A percentile compares a stretch with the other conserved stretches of the same genome.
phyloP scores from a whole-genome alignment of 352 stramenopile species.

The Globisporangium barbulae region DNA sequence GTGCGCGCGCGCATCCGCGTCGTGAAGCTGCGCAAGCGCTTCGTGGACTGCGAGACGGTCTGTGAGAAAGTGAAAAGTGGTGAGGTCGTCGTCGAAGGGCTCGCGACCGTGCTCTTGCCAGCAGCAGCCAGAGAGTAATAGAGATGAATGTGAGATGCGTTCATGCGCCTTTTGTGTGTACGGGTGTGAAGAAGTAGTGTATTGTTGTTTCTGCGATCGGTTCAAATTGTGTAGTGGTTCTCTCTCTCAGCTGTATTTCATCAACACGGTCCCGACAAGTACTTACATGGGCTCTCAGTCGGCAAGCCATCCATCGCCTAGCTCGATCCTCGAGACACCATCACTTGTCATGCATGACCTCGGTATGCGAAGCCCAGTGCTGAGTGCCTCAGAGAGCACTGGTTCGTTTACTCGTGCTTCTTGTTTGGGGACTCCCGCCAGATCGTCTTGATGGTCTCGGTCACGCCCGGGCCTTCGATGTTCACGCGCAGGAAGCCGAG shows the following conservation, averaged over 20 bases:
- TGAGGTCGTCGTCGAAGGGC: conserved; percentile 59
- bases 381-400: not conserved
- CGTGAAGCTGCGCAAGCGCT: conserved; percentile 53
- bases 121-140: not conserved
- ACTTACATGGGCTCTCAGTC: not conserved
- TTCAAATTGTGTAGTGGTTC: not conserved
- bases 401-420: conserved; percentile 31
- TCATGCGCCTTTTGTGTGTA: not conserved
- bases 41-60: conserved; percentile 71
- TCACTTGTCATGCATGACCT: not conserved
- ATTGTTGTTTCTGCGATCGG: not conserved
- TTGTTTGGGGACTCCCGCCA: conserved; percentile 79
- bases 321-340: not conserved
- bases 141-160: too few species aligned
- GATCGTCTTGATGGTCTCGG: conserved; percentile 84
- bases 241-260: not conserved
- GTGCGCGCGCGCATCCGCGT: conserved; percentile 64
- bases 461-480: conserved; percentile 78
- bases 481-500: conserved; percentile 84
- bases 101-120: conserved; percentile 67
- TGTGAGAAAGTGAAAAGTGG: conserved; percentile 46
- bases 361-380: not conserved
- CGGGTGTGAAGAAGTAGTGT: conserved; percentile 1
- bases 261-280: not conserved
- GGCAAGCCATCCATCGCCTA: not conserved